Percentiles rank a stretch among this genome's conserved stretches.
These are phyloP conservation scores for Urtica urens DNA, from an alignment of 306 rosid genomes.

Conservation along the genomic window DNA sequence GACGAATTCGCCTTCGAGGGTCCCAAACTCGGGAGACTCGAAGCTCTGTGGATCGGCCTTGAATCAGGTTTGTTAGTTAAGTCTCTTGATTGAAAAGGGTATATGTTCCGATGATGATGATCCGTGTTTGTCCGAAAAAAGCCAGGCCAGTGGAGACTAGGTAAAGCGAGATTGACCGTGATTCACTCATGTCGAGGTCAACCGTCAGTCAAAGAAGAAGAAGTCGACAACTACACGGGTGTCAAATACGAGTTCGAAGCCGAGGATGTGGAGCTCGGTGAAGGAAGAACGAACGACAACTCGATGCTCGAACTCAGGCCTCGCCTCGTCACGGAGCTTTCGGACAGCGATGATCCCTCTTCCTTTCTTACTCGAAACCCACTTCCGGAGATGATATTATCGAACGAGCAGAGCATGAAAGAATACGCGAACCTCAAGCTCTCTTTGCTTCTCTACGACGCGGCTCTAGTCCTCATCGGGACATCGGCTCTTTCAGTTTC, in stretches of 20 bases:
- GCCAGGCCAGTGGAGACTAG: constrained; percentile 89
- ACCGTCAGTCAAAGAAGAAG: constrained; percentile 19
- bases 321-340: constrained; percentile 28
- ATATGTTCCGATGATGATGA: background rate
- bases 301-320: constrained; percentile 79
- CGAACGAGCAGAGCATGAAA: constrained; percentile 68
- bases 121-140: constrained; percentile 13
- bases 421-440: constrained; percentile 70
- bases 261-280: constrained; percentile 65
- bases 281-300: constrained; percentile 41
- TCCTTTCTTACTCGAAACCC: constrained; percentile 25
- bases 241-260: constrained; percentile 41
- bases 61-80: constrained; percentile 60
- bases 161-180: constrained; percentile 42
- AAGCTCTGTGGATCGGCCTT: constrained; percentile 74
- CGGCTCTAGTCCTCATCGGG: constrained; percentile 42
- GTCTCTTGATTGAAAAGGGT: background rate
- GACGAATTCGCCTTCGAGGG: constrained; percentile 71
- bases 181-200: constrained; percentile 28
- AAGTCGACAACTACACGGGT: constrained; percentile 20
- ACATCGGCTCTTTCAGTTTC: constrained; percentile 39
- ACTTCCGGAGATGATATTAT: constrained; percentile 23
- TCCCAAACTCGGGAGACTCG: constrained; percentile 44
- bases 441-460: constrained; percentile 80
- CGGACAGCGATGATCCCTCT: constrained; percentile 34